Base-by-base conservation (phyloP, 1,139 yeast species). In the Insectozyma bohioensis region DNA sequence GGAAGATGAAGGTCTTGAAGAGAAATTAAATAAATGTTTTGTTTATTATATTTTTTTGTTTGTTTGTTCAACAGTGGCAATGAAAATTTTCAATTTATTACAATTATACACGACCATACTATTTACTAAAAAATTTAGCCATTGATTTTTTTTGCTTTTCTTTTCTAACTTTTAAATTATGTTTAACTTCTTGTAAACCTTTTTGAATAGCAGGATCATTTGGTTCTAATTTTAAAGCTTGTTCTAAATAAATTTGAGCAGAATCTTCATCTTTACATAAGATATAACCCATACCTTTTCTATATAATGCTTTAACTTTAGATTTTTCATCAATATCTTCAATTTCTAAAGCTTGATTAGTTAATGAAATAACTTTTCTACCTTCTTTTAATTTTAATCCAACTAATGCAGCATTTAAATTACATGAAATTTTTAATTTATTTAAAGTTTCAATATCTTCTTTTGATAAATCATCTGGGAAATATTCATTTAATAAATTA, bases 61-160 rank as follows among this genome's bases (percentile, higher is more conserved):
- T n/a, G n/a, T n/a, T n/a, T n/a, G n/a, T 23, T 28, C 26, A 12
- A 28, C 31, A 24, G 27, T 29, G 32, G 32, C 32, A 24, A 29
- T 16, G 32, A 24, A 29, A 29, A 29, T 23, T 29, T 29, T 29
- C 27, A 29, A 12, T 29, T 12, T 17, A 25, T 16, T 10, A n/a
- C n/a, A 4, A 9, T n/a, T 11, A 4, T 18, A 19, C 32, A 29
- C 32, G 32, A 29, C 62, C 80, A n/a, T n/a, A n/a, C n/a, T n/a
- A n/a, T n/a, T 23, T 20, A 9, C 16, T 24, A 31, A 90, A 90
- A 67, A 90, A 84, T 58, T 86, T 88, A 32, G 94, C 65, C 69
- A 86, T 80, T 2, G 95, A 92, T 48, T 85, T 85, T 66, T 80
- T 85, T 56, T 88, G 88, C 54, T 80, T 80, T 30, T 80, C 80